Conservation (phyloP, 331 rosid species). For the Prunus yedoensis region DNA sequence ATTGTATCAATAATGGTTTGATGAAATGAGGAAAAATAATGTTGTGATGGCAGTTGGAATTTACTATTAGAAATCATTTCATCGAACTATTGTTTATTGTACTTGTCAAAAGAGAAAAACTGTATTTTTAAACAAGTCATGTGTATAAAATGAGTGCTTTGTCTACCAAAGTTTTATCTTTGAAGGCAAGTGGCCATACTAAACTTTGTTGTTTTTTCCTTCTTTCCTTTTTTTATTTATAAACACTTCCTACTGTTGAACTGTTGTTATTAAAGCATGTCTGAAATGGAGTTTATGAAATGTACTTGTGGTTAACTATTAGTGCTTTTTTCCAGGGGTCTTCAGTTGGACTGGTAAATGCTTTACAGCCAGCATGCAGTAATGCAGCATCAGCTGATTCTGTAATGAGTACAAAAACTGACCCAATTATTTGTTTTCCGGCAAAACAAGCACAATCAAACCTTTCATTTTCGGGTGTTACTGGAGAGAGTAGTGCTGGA, state of each 20-base stretch:
- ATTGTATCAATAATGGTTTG: too few relatives aligned
- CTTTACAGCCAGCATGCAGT: constrained; percentile 66
- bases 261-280: neutral
- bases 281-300: neutral
- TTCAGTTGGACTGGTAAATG: constrained; percentile 44
- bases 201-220: neutral
- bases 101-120: too few relatives aligned
- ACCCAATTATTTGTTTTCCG: constrained; percentile 55
- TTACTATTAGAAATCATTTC: neutral
- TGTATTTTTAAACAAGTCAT: too few relatives aligned
- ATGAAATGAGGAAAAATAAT: too few relatives aligned
- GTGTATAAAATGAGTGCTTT: neutral
- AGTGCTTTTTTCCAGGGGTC: constrained; percentile 49
- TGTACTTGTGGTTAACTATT: constrained; percentile 16
- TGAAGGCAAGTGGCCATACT: neutral
- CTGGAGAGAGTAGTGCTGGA: constrained; percentile 62
- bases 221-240: too few relatives aligned
- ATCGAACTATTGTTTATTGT: neutral
- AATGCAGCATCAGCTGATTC: constrained; percentile 87
- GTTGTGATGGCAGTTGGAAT: neutral
- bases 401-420: constrained; percentile 69
- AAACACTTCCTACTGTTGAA: constrained; percentile 2
- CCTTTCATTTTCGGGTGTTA: constrained; percentile 76
- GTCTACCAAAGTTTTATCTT: neutral
- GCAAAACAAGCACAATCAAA: constrained; percentile 60